phyloP scores from a whole-genome alignment of 2,329 filamentous ascomycete species.

The Amylocarpus encephaloides region DNA sequence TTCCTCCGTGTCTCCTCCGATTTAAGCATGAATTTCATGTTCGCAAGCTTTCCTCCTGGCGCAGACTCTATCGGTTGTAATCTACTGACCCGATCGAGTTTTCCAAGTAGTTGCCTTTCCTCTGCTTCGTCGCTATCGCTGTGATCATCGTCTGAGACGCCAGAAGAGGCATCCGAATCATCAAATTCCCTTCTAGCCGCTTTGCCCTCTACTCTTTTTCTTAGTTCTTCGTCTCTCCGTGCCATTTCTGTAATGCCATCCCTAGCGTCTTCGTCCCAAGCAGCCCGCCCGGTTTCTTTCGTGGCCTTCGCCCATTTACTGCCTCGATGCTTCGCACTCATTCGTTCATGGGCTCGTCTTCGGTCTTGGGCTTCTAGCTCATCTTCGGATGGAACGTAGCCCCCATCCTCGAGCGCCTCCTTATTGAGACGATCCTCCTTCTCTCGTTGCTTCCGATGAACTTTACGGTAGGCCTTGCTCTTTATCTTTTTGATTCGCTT shows the following conservation, averaged over 20 bases:
- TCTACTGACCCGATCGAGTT: slow-evolving; percentile 41
- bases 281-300: slow-evolving; percentile 56
- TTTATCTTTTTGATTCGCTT: slow-evolving; percentile 99
- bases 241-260: slow-evolving; percentile 59
- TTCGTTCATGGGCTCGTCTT: slow-evolving; percentile 59
- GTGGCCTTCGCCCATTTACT: slow-evolving; percentile 68
- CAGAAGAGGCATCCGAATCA: slow-evolving; percentile 45
- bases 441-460: slow-evolving; percentile 76
- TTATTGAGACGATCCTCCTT: slow-evolving; percentile 50
- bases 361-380: slow-evolving; percentile 59
- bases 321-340: slow-evolving; percentile 63
- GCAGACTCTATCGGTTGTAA: slow-evolving; percentile 41
- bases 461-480: slow-evolving; percentile 86
- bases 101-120: slow-evolving; percentile 42
- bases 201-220: slow-evolving; percentile 59
- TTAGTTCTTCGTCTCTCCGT: slow-evolving; percentile 58
- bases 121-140: slow-evolving; percentile 45
- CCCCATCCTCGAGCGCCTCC: slow-evolving; percentile 51
- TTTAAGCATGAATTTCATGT: slow-evolving; percentile 92
- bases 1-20: slow-evolving; percentile 73
- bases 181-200: slow-evolving; percentile 40
- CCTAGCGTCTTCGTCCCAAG: slow-evolving; percentile 66
- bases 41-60: slow-evolving; percentile 62
- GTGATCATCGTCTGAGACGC: slow-evolving; percentile 53
- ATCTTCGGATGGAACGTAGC: slow-evolving; percentile 55